Conservation (phyloP, 2,329 filamentous ascomycete species). For the Seiridium unicorne region DNA sequence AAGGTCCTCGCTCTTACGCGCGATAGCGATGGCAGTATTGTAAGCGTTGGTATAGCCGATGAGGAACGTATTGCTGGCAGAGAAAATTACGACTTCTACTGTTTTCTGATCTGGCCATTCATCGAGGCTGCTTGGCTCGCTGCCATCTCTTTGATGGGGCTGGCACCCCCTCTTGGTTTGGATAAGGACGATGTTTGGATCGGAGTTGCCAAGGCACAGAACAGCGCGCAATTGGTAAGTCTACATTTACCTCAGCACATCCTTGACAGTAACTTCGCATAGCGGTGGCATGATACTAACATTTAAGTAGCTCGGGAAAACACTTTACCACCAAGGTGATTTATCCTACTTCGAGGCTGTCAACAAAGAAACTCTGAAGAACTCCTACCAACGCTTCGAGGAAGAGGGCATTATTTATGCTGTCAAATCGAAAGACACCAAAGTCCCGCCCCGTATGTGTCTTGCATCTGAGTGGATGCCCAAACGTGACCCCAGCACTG, state of each 20-base stretch:
- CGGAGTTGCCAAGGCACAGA: constrained; percentile 73
- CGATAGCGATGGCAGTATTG: constrained; percentile 53
- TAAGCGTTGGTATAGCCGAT: constrained; percentile 70
- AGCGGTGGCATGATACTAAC: neutral
- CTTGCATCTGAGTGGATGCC: constrained; percentile 76
- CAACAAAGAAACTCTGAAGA: constrained; percentile 96
- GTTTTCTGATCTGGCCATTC: constrained; percentile 97
- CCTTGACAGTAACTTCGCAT: neutral
- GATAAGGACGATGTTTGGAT: constrained; percentile 71
- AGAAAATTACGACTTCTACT: constrained; percentile 98
- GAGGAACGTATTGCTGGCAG: constrained; percentile 74
- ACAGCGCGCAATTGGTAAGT: constrained; percentile 75
- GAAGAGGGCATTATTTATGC: constrained; percentile 86
- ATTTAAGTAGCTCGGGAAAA: constrained; percentile 74
- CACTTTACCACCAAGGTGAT: constrained; percentile 95
- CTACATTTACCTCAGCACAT: neutral
- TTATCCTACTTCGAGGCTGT: constrained; percentile 97
- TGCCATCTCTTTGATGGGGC: constrained; percentile 80
- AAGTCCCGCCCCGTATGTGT: constrained; percentile 60
- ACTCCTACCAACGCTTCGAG: constrained; percentile 83
- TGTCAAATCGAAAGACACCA: constrained; percentile 65
- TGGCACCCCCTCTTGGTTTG: constrained; percentile 66
- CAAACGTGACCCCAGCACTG: constrained; percentile 58
- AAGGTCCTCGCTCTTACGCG: constrained; percentile 69
- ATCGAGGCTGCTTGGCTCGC: constrained; percentile 94